Conservation (phyloP, 1,139 yeast genomes). For the Geotrichum carabidarum region DNA sequence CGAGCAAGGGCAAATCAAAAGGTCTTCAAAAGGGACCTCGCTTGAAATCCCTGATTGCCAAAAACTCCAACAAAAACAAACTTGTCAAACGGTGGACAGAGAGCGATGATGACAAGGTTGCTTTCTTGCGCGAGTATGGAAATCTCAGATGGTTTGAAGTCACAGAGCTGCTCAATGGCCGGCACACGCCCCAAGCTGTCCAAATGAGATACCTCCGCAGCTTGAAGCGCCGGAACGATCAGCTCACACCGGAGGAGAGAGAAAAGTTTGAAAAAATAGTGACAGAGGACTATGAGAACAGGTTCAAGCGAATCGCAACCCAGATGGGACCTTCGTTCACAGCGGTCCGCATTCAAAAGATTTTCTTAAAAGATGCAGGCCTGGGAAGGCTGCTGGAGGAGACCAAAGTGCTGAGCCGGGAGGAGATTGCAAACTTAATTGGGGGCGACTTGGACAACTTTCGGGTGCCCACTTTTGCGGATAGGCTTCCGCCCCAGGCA, state of each 20-base stretch:
- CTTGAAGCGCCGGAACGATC: conserved; percentile 37
- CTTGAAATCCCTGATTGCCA: background rate
- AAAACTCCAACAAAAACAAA: background rate
- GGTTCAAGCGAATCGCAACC: conserved; percentile 39
- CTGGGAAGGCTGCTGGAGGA: conserved; percentile 8
- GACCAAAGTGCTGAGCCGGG: conserved; percentile 16
- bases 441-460: conserved; percentile 20
- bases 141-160: conserved; percentile 41
- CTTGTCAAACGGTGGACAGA: conserved; percentile 34
- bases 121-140: conserved; percentile 39
- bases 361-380: conserved; percentile 17
- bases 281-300: conserved; percentile 40
- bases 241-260: conserved; percentile 36
- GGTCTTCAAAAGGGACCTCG: background rate
- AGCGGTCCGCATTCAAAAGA: conserved; percentile 17
- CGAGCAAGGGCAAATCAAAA: no score
- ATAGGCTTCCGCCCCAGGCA: conserved; percentile 17
- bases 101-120: conserved; percentile 39
- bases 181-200: conserved; percentile 34
- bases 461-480: conserved; percentile 13
- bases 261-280: conserved; percentile 32
- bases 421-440: conserved; percentile 15
- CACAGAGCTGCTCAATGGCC: conserved; percentile 33
- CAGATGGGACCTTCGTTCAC: conserved; percentile 32
- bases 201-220: conserved; percentile 40